Evolutionary conservation across 352 stramenopile species (phyloP), one percentile per base, ranked within the genome.

Genomic region (Phytophthora lateralis): DNA sequence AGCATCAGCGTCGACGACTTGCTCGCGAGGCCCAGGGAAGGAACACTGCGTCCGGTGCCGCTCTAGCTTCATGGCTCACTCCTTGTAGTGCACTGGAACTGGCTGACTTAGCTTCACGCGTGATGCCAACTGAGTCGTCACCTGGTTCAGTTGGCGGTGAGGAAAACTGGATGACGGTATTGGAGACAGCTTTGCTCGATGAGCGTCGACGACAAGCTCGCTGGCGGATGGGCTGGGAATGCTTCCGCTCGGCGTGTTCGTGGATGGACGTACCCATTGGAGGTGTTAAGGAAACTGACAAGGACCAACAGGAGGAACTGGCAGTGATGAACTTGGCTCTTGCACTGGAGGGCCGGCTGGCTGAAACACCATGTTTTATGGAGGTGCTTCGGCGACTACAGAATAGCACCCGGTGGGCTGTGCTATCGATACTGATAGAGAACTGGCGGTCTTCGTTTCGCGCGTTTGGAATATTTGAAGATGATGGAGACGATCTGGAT

Each of bases 151-250:
- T 30, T 1, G 32, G 15, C 35, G 30, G 5, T 17, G 27, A 41
- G 1, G 52, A 53, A 1, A 62, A 75, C 10, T 83, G 72, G 65
- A 69, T 79, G 18, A 38, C 34, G 4, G 41, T 54, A 1, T 56
- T 91, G 24, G 67, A 83, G 38, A 47, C 35, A 9, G 78, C 75
- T 20, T 32, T 90, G 7, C 15, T 56, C 4, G 48, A 41, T 7
- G 70, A 81, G 29, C 55, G 69, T 1, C 38, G 55, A 6, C 48
- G 53, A 27, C 82, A 68, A 7, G 38, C 42, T 35, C 56, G 60
- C 20, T 93, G 85, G 85, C 54, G 65, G 1, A 58, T 75, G n/a
- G 80, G 80, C 8, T 93, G 85, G 85, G 71, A 80, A 24, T 91
- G 80, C 48, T 90, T 93, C 57, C 80, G 75, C 1, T 66, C 70